These are phyloP conservation scores for Pistacia vera DNA, from an alignment of 345 rosid species.

Conservation along the genomic window DNA sequence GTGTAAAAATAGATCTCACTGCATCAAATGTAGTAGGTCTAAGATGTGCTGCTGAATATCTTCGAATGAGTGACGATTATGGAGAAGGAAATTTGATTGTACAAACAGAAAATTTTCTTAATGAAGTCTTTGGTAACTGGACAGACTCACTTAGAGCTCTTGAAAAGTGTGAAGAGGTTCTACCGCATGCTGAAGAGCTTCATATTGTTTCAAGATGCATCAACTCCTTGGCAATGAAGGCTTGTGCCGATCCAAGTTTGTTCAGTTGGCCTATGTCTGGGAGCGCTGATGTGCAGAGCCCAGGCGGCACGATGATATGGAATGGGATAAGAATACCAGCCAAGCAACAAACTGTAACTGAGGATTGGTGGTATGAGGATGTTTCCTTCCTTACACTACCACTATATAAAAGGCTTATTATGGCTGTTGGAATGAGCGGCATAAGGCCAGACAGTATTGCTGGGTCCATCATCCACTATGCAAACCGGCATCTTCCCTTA, in stretches of 20 bases:
- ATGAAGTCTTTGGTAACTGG: slow-evolving; percentile 64
- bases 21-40: slow-evolving; percentile 63
- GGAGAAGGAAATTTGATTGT: slow-evolving; percentile 72
- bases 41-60: slow-evolving; percentile 90
- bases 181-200: slow-evolving; percentile 71
- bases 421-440: slow-evolving; percentile 55
- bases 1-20: slow-evolving; percentile 65
- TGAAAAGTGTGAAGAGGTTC: slow-evolving; percentile 65
- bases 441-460: slow-evolving; percentile 55
- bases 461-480: slow-evolving; percentile 70
- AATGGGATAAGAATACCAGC: slow-evolving; percentile 61
- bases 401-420: slow-evolving; percentile 64
- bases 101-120: slow-evolving; percentile 68
- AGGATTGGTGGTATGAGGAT: slow-evolving; percentile 94
- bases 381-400: slow-evolving; percentile 59
- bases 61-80: slow-evolving; percentile 72
- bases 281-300: slow-evolving; percentile 21
- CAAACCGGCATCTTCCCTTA: slow-evolving; percentile 69
- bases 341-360: slow-evolving; percentile 35
- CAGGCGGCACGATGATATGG: slow-evolving; percentile 54
- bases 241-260: slow-evolving; percentile 61
- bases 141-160: slow-evolving; percentile 71
- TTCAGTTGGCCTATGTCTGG: slow-evolving; percentile 69
- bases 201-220: slow-evolving; percentile 81
- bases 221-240: slow-evolving; percentile 75